These are phyloP conservation scores for Luvunga scandens DNA, from an alignment of 345 rosid genomes.

Conservation along the genomic window DNA sequence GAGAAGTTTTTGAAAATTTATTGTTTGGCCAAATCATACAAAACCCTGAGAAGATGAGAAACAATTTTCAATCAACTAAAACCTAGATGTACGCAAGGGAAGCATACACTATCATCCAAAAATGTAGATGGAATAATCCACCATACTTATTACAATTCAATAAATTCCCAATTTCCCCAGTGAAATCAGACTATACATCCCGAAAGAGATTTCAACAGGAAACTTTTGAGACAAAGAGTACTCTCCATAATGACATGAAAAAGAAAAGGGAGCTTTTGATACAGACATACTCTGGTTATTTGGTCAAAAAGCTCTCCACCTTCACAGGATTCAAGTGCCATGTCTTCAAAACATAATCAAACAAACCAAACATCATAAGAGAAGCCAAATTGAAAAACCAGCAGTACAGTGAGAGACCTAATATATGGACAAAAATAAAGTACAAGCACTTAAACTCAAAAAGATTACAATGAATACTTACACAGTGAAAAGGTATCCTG, in stretches of 20 bases:
- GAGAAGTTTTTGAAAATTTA: not conserved
- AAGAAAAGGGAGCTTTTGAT: constrained; percentile 1
- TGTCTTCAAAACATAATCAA: constrained; percentile 50
- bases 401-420: constrained; percentile 4
- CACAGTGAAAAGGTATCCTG: constrained; percentile 89
- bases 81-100: not conserved
- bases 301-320: constrained; percentile 99
- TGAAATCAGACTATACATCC: not conserved
- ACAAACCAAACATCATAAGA: constrained; percentile 26
- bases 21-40: not conserved
- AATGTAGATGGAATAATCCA: not conserved
- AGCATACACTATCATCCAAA: not conserved
- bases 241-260: constrained; percentile 4
- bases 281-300: constrained; percentile 81
- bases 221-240: not conserved
- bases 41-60: not conserved
- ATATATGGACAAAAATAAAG: not conserved
- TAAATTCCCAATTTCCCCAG: not conserved
- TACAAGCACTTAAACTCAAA: constrained; percentile 3
- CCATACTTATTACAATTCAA: not conserved
- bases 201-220: not conserved
- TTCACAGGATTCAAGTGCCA: constrained; percentile 99
- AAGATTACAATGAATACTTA: constrained; percentile 38
- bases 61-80: not conserved
- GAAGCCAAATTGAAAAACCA: constrained; percentile 12